phyloP scores from a whole-genome alignment of 129 eudicot genomes.

The carrot (Daucus carota) region DH1_v3.0 NC_030383.2:9864501-9865000 shows the following conservation, averaged over 20 bases:
- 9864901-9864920: not conserved
- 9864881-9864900: not conserved
- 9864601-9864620: no score
- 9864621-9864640: not conserved
- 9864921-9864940: not conserved
- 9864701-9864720: not conserved
- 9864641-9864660: not conserved
- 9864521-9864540: no score
- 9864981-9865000: not conserved
- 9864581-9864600: no score
- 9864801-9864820: not conserved
- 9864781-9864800: not conserved
- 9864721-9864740: not conserved
- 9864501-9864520: not conserved
- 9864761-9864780: not conserved
- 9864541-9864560: no score
- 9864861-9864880: not conserved
- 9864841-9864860: not conserved
- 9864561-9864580: no score
- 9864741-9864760: not conserved
- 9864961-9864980: not conserved
- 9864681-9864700: not conserved
- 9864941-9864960: not conserved
- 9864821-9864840: not conserved
- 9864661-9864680: not conserved